These are phyloP conservation scores for Geum urbanum DNA, from an alignment of 306 rosid species.

Conservation along the genomic window DNA sequence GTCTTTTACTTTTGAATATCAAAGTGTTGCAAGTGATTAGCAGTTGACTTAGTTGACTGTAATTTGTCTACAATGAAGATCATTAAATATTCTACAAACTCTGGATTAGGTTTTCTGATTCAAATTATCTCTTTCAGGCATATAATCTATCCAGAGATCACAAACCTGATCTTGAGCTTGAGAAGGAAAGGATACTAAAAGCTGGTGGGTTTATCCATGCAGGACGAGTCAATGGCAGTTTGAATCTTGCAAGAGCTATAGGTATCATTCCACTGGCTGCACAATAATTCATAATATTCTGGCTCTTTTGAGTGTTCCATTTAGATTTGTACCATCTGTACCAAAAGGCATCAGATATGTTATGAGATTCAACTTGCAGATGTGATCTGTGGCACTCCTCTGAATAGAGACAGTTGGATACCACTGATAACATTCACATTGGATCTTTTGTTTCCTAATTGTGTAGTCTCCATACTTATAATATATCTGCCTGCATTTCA, in stretches of 20 bases:
- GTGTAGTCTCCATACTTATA: conserved; percentile 22
- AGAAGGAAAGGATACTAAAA: conserved; percentile 84
- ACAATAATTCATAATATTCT: background rate
- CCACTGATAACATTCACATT: background rate
- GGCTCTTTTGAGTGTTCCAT: background rate
- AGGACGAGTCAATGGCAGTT: conserved; percentile 94
- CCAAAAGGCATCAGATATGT: background rate
- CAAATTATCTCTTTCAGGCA: conserved; percentile 60
- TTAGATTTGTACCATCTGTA: background rate
- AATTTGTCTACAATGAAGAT: too few species aligned
- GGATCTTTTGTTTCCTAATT: background rate
- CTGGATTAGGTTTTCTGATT: background rate
- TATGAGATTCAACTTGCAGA: background rate
- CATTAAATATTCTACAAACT: background rate
- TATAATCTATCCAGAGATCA: conserved; percentile 86
- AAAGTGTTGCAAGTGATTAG: background rate
- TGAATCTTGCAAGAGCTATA: conserved; percentile 97
- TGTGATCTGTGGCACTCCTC: conserved; percentile 7
- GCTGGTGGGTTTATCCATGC: conserved; percentile 97
- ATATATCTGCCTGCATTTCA: conserved; percentile 36
- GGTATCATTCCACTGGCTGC: conserved; percentile 38
- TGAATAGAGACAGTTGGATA: conserved; percentile 1
- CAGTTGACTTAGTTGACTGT: background rate
- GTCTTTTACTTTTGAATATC: background rate
- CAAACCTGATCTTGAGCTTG: conserved; percentile 91